These are phyloP conservation scores for Acanthamoeba royreba DNA, from an alignment of 208 protist genomes.

Conservation along the genomic window DNA sequence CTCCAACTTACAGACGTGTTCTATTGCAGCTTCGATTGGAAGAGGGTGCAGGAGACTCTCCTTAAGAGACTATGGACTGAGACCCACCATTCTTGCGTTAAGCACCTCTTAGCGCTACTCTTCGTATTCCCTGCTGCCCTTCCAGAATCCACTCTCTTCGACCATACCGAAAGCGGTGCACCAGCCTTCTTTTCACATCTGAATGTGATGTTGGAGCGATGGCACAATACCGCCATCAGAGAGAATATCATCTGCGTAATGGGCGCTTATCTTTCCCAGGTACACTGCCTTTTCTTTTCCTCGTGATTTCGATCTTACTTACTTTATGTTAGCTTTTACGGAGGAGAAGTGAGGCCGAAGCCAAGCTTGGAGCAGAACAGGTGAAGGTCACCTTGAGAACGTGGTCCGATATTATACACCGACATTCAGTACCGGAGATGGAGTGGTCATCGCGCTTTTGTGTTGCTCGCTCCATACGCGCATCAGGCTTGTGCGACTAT, in stretches of 20 bases:
- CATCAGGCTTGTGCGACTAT: background rate
- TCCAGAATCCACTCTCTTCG: background rate
- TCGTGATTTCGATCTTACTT: background rate
- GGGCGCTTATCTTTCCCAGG: background rate
- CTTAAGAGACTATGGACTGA: background rate
- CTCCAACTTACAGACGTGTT: too few relatives aligned
- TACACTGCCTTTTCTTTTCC: background rate
- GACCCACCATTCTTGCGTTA: background rate
- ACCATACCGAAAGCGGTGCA: background rate
- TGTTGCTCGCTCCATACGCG: background rate
- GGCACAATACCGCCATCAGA: background rate
- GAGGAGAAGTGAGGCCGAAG: background rate
- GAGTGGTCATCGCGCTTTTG: background rate
- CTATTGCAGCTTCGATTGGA: background rate
- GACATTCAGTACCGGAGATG: background rate
- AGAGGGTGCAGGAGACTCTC: background rate
- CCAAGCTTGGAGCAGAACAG: background rate
- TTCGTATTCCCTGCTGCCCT: background rate
- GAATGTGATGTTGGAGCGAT: background rate
- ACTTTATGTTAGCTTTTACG: background rate
- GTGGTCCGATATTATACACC: background rate
- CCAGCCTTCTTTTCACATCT: background rate
- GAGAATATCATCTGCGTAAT: background rate
- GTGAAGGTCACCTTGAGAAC: background rate
- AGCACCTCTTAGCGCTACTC: background rate